Conservation (phyloP, 2,329 filamentous ascomycete genomes). For the Exserohilum rostratum region DNA sequence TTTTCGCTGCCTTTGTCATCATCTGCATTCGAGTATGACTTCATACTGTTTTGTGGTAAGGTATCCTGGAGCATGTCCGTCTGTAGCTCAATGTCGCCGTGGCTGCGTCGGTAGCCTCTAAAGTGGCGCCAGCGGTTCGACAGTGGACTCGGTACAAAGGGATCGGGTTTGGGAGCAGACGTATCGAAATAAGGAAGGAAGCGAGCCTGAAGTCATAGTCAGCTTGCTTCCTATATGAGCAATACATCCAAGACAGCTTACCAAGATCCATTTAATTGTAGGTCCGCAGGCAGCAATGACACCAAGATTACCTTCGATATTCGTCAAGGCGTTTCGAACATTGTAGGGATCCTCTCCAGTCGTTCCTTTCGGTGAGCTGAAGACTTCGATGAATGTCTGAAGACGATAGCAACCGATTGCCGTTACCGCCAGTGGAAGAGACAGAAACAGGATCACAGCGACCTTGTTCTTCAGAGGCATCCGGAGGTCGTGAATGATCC, state of each 20-base stretch:
- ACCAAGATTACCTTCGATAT: constrained; percentile 13
- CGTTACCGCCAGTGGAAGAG: constrained; percentile 10
- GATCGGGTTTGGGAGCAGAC: too few relatives aligned
- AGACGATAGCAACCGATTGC: constrained; percentile 17
- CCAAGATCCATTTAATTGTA: constrained; percentile 16
- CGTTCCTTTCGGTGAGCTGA: neutral
- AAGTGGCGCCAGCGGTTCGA: neutral
- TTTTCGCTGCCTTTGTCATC: neutral
- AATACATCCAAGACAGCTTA: neutral
- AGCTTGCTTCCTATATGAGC: too few relatives aligned
- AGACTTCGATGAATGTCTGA: constrained; percentile 3
- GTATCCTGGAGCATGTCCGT: neutral
- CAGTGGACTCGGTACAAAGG: too few relatives aligned
- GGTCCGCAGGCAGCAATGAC: constrained; percentile 13
- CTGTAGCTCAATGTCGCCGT: neutral
- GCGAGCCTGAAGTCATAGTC: too few relatives aligned
- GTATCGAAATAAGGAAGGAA: too few relatives aligned
- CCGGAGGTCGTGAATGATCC: constrained; percentile 11
- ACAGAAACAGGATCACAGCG: constrained; percentile 6
- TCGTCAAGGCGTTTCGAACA: constrained; percentile 10
- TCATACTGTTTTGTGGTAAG: neutral
- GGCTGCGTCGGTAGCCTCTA: constrained; percentile 7
- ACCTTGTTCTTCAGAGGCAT: constrained; percentile 11
- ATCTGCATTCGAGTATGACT: neutral
- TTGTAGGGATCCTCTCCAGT: constrained; percentile 7